Evolutionary conservation across 805 yeast species (phyloP), one percentile per base, ranked within the genome.

Genomic region (Suhomyces tanzawaensis): DNA sequence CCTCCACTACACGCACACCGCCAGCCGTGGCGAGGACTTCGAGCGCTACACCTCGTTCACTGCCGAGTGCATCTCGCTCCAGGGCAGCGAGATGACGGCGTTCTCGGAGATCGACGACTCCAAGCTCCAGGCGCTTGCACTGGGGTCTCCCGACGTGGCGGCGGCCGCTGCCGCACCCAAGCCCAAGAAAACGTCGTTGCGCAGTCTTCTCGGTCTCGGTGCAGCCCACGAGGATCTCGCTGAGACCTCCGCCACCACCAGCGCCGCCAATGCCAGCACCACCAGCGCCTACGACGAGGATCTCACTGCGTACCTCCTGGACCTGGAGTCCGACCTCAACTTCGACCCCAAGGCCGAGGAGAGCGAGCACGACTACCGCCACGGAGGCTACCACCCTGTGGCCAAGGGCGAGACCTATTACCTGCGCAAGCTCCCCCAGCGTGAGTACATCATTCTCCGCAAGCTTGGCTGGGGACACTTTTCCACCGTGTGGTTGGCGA

Each of bases 401-500:
- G 62, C 48, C 39, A 68, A 76, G 21, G 79, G 81, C 21, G 85
- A 81, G 47, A 52, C 59, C 12, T 76, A 77, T 49, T 76, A 76
- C 27, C 53, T 64, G 6, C 55, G 63, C 32, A 56, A 50, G 27
- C 47, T 53, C 36, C 50, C 60, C 3, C 60, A 66, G 39, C 62
- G 69, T 19, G 55, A 55, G 25, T 79, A 79, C 53, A 51, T 61
- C 7, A 59, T 79, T 18, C 62, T 76, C 15, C 60, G 84, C 19
- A 80, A 80, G 53, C 60, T 81, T 7, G 87, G 87, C 3, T 79
- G 84, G 84, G 86, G 87, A 24, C 84, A 80, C 51, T 81, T 81
- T 48, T 76, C 82, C 27, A 79, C 85, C 1, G 86, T 81, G n/a
- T 81, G 85, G 85, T 56, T 81, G 19, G 83, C 83, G 1, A 52